These are phyloP conservation scores for Austroboletus novae-zelandiae DNA, from an alignment of 1,284 basidiomycete genomes.

Conservation along the genomic window DNA sequence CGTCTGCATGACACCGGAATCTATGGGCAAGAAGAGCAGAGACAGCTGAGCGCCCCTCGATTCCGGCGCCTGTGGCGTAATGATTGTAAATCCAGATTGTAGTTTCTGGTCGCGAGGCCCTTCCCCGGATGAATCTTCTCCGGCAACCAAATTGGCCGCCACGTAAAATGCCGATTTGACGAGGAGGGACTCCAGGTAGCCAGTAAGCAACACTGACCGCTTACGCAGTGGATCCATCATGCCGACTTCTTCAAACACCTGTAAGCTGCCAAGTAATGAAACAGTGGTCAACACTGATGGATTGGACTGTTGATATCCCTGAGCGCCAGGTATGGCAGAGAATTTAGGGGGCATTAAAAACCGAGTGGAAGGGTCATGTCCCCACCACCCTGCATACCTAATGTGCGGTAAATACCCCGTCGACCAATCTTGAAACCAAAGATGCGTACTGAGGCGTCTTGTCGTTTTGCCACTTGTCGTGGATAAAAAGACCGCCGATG, in stretches of 20 bases:
- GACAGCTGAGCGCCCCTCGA: slow-evolving; percentile 85
- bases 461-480: slow-evolving; percentile 73
- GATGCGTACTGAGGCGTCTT: slow-evolving; percentile 55
- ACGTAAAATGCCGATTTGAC: slow-evolving; percentile 62
- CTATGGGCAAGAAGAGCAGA: slow-evolving; percentile 69
- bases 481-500: slow-evolving; percentile 91
- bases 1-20: slow-evolving; percentile 65
- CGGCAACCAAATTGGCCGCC: slow-evolving; percentile 38
- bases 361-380: slow-evolving; percentile 83
- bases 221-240: slow-evolving; percentile 69
- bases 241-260: slow-evolving; percentile 76
- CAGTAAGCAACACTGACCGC: slow-evolving; percentile 73
- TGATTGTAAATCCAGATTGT: slow-evolving; percentile 73
- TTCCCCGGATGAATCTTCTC: slow-evolving; percentile 29
- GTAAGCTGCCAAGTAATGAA: slow-evolving; percentile 77
- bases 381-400: slow-evolving; percentile 97
- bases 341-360: slow-evolving; percentile 90
- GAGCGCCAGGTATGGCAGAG: slow-evolving; percentile 83
- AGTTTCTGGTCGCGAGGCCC: slow-evolving; percentile 12
- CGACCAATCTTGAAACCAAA: slow-evolving; percentile 10
- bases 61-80: slow-evolving; percentile 71
- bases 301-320: slow-evolving; percentile 95
- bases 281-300: slow-evolving; percentile 81
- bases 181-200: slow-evolving; percentile 66
- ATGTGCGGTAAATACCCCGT: slow-evolving; percentile 5